Evolutionary conservation across 371 early-diverging fungal species (phyloP).

Genomic region (Actinomortierella ambigua): DNA sequence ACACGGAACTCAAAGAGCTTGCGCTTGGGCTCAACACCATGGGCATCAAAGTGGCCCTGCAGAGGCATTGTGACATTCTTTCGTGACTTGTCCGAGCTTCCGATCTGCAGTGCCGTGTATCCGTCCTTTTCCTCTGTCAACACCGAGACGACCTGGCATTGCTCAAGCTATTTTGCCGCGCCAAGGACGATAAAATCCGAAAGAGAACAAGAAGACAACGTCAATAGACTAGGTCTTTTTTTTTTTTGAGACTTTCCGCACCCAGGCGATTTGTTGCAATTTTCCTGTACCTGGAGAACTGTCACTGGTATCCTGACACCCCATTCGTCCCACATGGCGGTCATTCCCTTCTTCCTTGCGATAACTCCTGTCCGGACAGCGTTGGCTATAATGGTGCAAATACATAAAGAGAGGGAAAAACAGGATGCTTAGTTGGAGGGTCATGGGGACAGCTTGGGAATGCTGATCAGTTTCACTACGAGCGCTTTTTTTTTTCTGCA

Average conservation of each 20-base stretch:
- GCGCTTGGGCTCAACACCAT: slow-evolving; percentile 77
- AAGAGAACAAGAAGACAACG: slow-evolving; percentile 1
- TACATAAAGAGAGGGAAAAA: too few relatives aligned
- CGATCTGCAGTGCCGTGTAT: slow-evolving; percentile 79
- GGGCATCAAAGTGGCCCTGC: slow-evolving; percentile 75
- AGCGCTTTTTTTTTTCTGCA: too few relatives aligned
- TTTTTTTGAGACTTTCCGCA: neutral
- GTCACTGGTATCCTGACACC: slow-evolving; percentile 93
- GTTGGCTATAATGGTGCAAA: slow-evolving; percentile 14
- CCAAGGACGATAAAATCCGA: neutral
- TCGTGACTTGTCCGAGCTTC: slow-evolving; percentile 69
- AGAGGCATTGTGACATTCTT: slow-evolving; percentile 74
- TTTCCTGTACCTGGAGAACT: slow-evolving; percentile 76
- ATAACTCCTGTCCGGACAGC: slow-evolving; percentile 80
- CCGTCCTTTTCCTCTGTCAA: slow-evolving; percentile 66
- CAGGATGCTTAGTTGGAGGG: too few relatives aligned
- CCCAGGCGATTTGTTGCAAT: neutral
- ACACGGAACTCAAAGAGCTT: slow-evolving; percentile 85
- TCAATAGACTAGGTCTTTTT: slow-evolving; percentile 3
- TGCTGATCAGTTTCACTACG: too few relatives aligned
- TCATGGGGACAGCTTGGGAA: too few relatives aligned
- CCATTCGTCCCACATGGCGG: slow-evolving; percentile 92
- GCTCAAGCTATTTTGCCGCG: slow-evolving; percentile 58
- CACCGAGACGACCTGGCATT: slow-evolving; percentile 74
- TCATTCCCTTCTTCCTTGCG: slow-evolving; percentile 94